A percentile compares a stretch with the other conserved stretches of the same genome.
phyloP scores from a whole-genome alignment of 306 rosid species.

The Glycyrrhiza uralensis region DNA sequence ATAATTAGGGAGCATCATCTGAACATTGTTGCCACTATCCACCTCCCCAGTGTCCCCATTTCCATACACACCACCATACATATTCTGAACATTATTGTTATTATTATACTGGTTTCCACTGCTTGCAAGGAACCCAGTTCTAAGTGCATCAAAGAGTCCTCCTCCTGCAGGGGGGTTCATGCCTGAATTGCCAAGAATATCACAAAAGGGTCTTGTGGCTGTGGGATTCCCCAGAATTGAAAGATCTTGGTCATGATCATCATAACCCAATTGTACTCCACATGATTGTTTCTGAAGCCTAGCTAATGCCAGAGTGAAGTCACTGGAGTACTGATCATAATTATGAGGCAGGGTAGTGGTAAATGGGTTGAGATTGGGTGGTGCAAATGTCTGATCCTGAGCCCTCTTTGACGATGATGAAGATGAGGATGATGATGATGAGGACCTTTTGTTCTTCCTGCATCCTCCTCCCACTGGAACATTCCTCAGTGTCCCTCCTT shows the following conservation, averaged over 20 bases:
- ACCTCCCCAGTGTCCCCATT: slow-evolving; percentile 57
- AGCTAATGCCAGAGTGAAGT: slow-evolving; percentile 71
- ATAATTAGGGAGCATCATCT: slow-evolving; percentile 36
- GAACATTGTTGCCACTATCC: slow-evolving; percentile 25
- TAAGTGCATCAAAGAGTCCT: slow-evolving; percentile 54
- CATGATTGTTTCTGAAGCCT: slow-evolving; percentile 59
- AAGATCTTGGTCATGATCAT: slow-evolving; percentile 48
- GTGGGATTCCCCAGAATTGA: slow-evolving; percentile 40
- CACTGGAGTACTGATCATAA: slow-evolving; percentile 52
- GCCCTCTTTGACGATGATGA: slow-evolving; percentile 41
- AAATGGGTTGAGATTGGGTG: slow-evolving; percentile 51
- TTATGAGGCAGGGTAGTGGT: slow-evolving; percentile 30
- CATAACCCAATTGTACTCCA: slow-evolving; percentile 50
- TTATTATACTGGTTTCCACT: slow-evolving; percentile 37
- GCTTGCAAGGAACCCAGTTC: slow-evolving; percentile 60
- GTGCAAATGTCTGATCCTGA: slow-evolving; percentile 57
- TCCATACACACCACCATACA: slow-evolving; percentile 55
- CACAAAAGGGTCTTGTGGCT: slow-evolving; percentile 31
- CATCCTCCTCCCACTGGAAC: slow-evolving; percentile 99
- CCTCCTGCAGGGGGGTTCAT: slow-evolving; percentile 25
- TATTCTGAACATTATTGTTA: slow-evolving; percentile 35
- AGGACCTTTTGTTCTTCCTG: slow-evolving; percentile 82
- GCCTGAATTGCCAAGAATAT: slow-evolving; percentile 30
- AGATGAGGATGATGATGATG: slow-evolving; percentile 53
- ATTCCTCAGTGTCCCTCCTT: slow-evolving; percentile 92